phyloP scores from a whole-genome alignment of 225 moss, liverwort and hornwort species.

The Asterella californica region DNA sequence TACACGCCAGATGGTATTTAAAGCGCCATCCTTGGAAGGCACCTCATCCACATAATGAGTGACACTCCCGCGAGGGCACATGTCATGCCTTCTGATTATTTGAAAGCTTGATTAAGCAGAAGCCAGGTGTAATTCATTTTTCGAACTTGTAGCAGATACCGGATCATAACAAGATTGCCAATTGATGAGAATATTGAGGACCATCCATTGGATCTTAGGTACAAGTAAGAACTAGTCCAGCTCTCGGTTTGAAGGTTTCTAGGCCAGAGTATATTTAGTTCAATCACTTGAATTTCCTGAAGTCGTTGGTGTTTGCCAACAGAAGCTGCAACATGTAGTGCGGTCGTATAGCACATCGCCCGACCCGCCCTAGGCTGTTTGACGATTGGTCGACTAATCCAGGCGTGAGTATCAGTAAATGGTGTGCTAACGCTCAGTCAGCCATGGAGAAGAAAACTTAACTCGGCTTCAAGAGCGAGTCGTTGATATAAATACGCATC shows the following conservation, averaged over 20 bases:
- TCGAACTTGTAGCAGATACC: background rate
- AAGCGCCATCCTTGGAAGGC: slow-evolving; percentile 53
- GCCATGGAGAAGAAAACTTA: background rate
- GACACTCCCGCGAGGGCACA: background rate
- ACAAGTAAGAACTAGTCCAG: background rate
- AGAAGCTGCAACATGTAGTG: background rate
- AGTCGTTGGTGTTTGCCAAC: background rate
- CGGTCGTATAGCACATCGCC: too few relatives aligned
- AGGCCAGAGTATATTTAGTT: background rate
- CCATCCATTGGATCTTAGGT: background rate
- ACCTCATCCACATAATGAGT: slow-evolving; percentile 42
- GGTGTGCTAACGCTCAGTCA: too few relatives aligned
- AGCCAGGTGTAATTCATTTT: background rate
- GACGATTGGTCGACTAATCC: background rate
- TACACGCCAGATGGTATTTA: slow-evolving; percentile 89
- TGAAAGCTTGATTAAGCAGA: background rate
- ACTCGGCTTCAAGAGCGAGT: background rate
- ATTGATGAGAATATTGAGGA: background rate
- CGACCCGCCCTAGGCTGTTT: too few relatives aligned
- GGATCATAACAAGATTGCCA: background rate
- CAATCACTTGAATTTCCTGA: too few relatives aligned
- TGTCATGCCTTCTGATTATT: background rate
- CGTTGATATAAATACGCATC: background rate
- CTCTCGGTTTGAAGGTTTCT: background rate
- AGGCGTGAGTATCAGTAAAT: too few relatives aligned